These are phyloP conservation scores for Crithidia thermophila DNA, from an alignment of 208 protist genomes.

Conservation along the genomic window DNA sequence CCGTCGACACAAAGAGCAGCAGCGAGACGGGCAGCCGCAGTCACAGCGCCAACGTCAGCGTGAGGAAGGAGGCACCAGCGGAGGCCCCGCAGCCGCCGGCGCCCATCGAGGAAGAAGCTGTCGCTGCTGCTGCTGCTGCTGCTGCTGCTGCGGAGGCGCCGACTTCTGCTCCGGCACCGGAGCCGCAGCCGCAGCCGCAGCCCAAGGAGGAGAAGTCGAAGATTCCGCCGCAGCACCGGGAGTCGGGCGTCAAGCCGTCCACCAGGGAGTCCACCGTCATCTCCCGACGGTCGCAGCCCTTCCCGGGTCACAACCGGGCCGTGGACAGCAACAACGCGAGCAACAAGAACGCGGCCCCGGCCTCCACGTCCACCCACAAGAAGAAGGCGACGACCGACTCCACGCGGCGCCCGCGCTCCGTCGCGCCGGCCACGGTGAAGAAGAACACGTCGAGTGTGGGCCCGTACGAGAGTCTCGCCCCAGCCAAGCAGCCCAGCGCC, in stretches of 20 bases:
- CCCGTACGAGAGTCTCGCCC: neutral
- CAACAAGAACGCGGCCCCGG: neutral
- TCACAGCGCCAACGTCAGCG: neutral
- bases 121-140: no score
- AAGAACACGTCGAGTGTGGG: neutral
- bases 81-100: neutral
- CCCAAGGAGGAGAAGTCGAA: neutral
- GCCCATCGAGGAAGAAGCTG: neutral
- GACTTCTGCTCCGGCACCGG: no score
- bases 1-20: constrained; percentile 7
- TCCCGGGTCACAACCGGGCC: neutral
- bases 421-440: neutral
- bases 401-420: constrained; percentile 5
- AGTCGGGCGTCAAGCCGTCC: neutral
- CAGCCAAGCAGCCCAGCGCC: neutral
- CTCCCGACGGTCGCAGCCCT: neutral
- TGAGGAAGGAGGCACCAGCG: neutral
- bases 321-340: neutral
- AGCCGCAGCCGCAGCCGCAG: neutral
- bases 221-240: constrained; percentile 1
- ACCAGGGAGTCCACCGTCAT: neutral
- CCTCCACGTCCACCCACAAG: neutral
- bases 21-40: constrained; percentile 9
- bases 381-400: neutral
- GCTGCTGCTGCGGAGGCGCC: no score